Evolutionary conservation across 2,329 filamentous ascomycete species (phyloP), one percentile per base, ranked within the genome.

Genomic region (Fusarium concolor): DNA sequence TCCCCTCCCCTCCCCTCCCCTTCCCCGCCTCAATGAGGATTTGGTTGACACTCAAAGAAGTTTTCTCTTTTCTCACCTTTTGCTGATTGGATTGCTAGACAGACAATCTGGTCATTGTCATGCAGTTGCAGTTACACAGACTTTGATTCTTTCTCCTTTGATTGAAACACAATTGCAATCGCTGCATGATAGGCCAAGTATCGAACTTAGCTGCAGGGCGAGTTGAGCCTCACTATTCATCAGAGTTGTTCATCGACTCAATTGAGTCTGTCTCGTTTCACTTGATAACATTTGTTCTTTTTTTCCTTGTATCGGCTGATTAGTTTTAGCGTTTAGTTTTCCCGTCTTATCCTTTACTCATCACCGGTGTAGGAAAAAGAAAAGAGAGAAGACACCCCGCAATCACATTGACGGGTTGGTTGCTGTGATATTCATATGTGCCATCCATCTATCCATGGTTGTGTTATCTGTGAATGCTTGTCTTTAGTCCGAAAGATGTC

Each of bases 371-470:
- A 49, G 18, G 24, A 61, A 67, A 52, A 66, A 66, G 50, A 62
- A 67, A 55, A 37, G 22, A 41, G 33, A 49, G 12, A 28, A 49
- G 11, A 37, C 61, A 57, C 57, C 62, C 62, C 62, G 41, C 70
- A 66, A n/a, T 56, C 12, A 7, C 41, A 15, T 35, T 61, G 12
- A 15, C 31, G 14, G 14, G 14, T 8, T 35, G 15, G 33, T 35
- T 35, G 33, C 15, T 35, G 15, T 35, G 33, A 35, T 35, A 35
- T 35, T 35, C 15, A n/a, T 33, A 33, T 9, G 6, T 26, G 8
- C 12, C 31, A 33, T 33, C 26, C 26, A 15, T 15, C 31, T 7
- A 31, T 10, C 29, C 12, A 33, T 24, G 31, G 31, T 33, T 15
- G 6, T 10, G 26, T 26, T 26, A 26, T 9, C 26, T 9, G 6